Base-by-base conservation (phyloP, 2,329 filamentous ascomycete species). In the Claviceps sp. region DNA sequence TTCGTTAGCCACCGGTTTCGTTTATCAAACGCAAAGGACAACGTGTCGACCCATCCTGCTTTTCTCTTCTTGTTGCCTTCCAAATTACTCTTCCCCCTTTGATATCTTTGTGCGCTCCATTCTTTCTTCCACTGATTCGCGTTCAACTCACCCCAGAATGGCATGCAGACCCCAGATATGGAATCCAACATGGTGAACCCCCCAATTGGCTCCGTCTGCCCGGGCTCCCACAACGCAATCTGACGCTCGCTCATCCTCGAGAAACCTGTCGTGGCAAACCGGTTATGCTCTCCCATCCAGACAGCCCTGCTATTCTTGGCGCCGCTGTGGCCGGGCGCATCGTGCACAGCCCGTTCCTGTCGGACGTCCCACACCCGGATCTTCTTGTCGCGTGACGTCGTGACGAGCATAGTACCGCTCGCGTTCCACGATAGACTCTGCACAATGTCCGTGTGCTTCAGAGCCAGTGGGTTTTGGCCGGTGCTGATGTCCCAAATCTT, bases 201-300 rank as follows among this genome's bases (percentile, higher is more conserved):
- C 49, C 88, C 89, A 61, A 97, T 85, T 48, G 93, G 93, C 62
- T 94, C 85, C 38, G 82, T 80, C 57, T 81, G 84, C 60, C 90
- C 87, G 47, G 89, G 82, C 73, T 98, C 93, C 93, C 93, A 98
- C 40, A 98, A 77, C 50, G 87, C 93, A 60, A 98, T 78, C 68
- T 98, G 93, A 51, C 93, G 84, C 72, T 98, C 93, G 67, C 93
- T 97, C 93, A 97, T 97, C 66, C 84, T 87, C 49, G 90, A 96
- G 77, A 98, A 98, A 58, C 93, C 93, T 5, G 93, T 97, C 2
- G 93, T 97, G 50, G 88, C 93, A 63, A 98, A 84, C 58, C 91
- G 84, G 72, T 97, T 94, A 65, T 94, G 89, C 70, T 97, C 93
- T 64, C 91, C 93, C 78, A 98, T 79, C 93, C 93, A 98, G 14